Conservation (phyloP, 1,284 basidiomycete genomes). For the Singerocomus inundabilis region DNA sequence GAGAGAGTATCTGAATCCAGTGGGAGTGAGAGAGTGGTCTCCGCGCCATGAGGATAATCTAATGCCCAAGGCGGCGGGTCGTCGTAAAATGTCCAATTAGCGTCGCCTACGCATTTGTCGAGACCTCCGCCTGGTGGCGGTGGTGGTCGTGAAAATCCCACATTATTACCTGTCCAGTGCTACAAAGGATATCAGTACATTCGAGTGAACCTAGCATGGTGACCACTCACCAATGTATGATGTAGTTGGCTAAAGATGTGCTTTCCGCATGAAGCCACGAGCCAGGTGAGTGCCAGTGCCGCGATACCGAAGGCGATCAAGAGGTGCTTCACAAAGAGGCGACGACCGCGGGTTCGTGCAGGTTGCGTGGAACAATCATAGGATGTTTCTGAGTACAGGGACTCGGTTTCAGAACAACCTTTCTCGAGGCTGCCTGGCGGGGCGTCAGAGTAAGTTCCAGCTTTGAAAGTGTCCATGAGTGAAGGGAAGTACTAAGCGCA, state of each 20-base stretch:
- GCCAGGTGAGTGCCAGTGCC: slow-evolving; percentile 16
- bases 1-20: slow-evolving; percentile 37
- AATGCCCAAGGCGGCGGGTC: slow-evolving; percentile 27
- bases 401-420: slow-evolving; percentile 8
- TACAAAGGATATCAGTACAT: neutral
- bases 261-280: slow-evolving; percentile 9
- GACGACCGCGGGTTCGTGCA: neutral
- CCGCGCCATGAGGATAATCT: slow-evolving; percentile 26
- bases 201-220: neutral
- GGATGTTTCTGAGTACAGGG: neutral
- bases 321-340: slow-evolving; percentile 9
- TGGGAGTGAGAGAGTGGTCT: slow-evolving; percentile 37
- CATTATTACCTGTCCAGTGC: slow-evolving; percentile 1
- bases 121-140: neutral
- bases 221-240: slow-evolving; percentile 15
- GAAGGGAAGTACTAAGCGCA: no score
- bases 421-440: slow-evolving; percentile 21
- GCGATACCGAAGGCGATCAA: slow-evolving; percentile 6
- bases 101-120: slow-evolving; percentile 15
- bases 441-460: slow-evolving; percentile 4
- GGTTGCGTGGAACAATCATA: neutral
- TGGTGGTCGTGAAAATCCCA: neutral
- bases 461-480: slow-evolving; percentile 21
- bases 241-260: slow-evolving; percentile 2
- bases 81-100: slow-evolving; percentile 29